These are phyloP conservation scores for Capsella bursapastoris DNA, from an alignment of 345 rosid species.

Conservation along the genomic window DNA sequence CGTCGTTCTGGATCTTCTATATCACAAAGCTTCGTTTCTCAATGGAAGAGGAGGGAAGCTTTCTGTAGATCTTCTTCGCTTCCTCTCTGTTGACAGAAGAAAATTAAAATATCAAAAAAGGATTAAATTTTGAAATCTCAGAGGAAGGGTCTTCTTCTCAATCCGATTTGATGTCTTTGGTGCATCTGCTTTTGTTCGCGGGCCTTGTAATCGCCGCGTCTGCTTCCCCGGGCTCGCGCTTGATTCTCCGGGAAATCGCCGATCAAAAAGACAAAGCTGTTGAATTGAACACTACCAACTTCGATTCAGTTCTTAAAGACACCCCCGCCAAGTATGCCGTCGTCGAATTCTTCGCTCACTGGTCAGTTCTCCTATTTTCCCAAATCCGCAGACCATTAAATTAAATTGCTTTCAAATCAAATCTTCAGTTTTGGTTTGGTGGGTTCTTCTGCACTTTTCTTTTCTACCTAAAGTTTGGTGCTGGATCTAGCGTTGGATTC, in stretches of 20 bases:
- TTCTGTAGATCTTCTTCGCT: constrained; percentile 32
- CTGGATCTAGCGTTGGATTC: constrained; percentile 30
- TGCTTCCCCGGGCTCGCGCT: constrained; percentile 62
- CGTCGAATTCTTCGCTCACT: constrained; percentile 95
- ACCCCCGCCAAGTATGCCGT: constrained; percentile 79
- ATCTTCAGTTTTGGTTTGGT: constrained; percentile 33
- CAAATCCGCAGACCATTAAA: constrained; percentile 27
- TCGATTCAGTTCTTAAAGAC: constrained; percentile 64
- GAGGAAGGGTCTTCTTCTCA: background rate
- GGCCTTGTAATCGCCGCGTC: constrained; percentile 47
- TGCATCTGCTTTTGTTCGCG: constrained; percentile 47
- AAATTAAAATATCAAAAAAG: background rate
- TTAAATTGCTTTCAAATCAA: constrained; percentile 35
- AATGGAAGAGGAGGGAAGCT: constrained; percentile 39
- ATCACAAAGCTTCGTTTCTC: constrained; percentile 19
- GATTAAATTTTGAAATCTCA: constrained; percentile 5
- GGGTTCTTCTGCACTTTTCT: constrained; percentile 49
- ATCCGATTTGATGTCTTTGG: constrained; percentile 57
- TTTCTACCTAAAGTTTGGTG: constrained; percentile 27
- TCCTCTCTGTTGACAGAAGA: background rate
- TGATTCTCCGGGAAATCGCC: constrained; percentile 59
- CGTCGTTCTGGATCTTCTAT: constrained; percentile 22
- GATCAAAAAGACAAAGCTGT: constrained; percentile 61
- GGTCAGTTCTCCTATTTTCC: constrained; percentile 51
- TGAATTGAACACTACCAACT: constrained; percentile 70